Base-by-base conservation (phyloP, 179 eudicot genomes). In the Carnegiea gigantea region DNA sequence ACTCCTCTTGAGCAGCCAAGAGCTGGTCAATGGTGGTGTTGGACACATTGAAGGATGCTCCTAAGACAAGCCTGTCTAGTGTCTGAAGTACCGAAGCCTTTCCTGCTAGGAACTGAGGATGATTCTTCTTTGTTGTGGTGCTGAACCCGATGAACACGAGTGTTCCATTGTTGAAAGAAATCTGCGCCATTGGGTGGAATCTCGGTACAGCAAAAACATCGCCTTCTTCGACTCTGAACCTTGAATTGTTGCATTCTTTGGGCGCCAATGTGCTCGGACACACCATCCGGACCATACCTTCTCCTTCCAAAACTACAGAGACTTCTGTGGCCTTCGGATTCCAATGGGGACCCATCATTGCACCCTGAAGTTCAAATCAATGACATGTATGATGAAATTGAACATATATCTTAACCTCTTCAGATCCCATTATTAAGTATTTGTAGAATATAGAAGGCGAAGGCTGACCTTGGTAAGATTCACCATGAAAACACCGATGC, bases 321-420 rank as follows among this genome's bases (percentile, higher is more conserved):
- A 92, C 84, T 83, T 95, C 98, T 0, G 85, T 84, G 14, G 93
- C 93, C 81, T 28, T 84, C 0, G 95, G 94, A 62, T 95, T 95
- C 98, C 98, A 93, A 78, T 94, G 98, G 1, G 99, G 99, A 72
- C 92, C 99, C 99, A 95, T 91, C 97, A 94, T 93, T 20, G 94
- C 83, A 64, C 93, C 95, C 99, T 95, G 83, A 3, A 85, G 53
- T 23, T 64, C 60, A 43, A 68, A 36, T 21, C 54, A 30, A 53
- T 5, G 1, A 33, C 11, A 62, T 23, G 21, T n/a, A n/a, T 62
- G 5, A 8, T 23, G 65, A 40, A 5, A 40, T 5, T 5, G 0
- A 7, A 40, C 9, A 21, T 60, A 60, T 21, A 60, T 60, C 65
- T 60, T 18, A 20, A 60, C 30, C 15, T 23, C 28, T 62, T 62